phyloP scores from a whole-genome alignment of 83 land plant genomes.

The Thuja plicata region DNA sequence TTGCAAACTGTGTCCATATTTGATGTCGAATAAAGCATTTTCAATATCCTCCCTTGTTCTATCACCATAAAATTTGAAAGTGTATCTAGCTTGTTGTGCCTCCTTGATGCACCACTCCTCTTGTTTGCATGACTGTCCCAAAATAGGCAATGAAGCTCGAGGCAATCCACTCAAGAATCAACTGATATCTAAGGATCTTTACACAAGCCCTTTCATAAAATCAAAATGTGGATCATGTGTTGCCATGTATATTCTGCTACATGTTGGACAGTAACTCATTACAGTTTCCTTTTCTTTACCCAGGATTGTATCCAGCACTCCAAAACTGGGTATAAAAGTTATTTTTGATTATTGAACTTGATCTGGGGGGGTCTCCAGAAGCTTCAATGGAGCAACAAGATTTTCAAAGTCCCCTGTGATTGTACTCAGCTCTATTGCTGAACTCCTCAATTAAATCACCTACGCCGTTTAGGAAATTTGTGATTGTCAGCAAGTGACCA shows the following conservation, averaged over 20 bases:
- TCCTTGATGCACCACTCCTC: constrained; percentile 15
- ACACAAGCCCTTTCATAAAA: constrained; percentile 27
- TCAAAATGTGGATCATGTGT: constrained; percentile 28
- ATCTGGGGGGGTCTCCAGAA: no score
- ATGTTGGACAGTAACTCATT: constrained; percentile 41
- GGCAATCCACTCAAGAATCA: constrained; percentile 23
- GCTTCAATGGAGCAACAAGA: no score
- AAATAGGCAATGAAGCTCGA: constrained; percentile 20
- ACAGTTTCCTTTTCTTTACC: constrained; percentile 39
- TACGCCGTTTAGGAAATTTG: no score
- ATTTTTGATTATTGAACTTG: no score
- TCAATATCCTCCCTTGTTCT: constrained; percentile 16
- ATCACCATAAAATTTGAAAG: background rate
- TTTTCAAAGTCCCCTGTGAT: no score
- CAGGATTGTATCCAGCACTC: background rate
- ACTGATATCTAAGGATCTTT: constrained; percentile 24
- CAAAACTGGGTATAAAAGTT: no score
- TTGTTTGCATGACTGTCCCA: constrained; percentile 23
- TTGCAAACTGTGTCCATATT: no score
- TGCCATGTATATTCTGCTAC: constrained; percentile 58
- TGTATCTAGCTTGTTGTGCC: constrained; percentile 12
- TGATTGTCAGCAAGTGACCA: no score
- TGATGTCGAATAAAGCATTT: background rate
- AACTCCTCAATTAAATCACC: no score
- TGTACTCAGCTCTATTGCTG: no score